Evolutionary conservation across 257 asterid genomes (phyloP).

Genomic region (Eucommia ulmoides): DNA sequence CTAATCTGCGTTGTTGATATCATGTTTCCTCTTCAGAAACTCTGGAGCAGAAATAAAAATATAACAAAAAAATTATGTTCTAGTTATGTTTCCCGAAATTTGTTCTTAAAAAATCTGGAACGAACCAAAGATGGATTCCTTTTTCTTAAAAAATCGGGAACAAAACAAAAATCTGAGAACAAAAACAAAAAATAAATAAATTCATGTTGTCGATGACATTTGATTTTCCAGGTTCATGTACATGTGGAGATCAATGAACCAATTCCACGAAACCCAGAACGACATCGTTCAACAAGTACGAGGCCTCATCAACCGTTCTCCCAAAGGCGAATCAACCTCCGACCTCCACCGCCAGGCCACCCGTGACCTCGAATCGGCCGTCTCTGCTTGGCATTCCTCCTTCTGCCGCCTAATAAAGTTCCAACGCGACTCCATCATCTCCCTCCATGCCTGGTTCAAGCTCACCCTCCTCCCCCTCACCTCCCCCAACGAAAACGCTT

Average conservation of each 20-base stretch:
- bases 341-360: constrained; percentile 93
- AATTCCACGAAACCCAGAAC: constrained; percentile 68
- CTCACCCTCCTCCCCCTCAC: constrained; percentile 61
- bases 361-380: constrained; percentile 89
- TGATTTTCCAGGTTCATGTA: constrained; percentile 99
- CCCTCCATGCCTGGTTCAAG: constrained; percentile 89
- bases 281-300: constrained; percentile 93
- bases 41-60: no score
- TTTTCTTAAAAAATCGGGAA: no score
- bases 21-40: no score
- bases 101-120: no score
- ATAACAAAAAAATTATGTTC: no score
- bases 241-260: constrained; percentile 98
- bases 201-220: no score
- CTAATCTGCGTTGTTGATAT: no score
- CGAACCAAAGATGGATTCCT: no score
- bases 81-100: no score
- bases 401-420: constrained; percentile 72
- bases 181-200: no score
- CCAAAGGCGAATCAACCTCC: constrained; percentile 61
- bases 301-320: constrained; percentile 51
- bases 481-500: constrained; percentile 15
- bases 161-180: no score
- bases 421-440: constrained; percentile 57
- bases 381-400: constrained; percentile 81